phyloP scores from a whole-genome alignment of 257 asterid genomes.

The Eustoma russellianum region DNA sequence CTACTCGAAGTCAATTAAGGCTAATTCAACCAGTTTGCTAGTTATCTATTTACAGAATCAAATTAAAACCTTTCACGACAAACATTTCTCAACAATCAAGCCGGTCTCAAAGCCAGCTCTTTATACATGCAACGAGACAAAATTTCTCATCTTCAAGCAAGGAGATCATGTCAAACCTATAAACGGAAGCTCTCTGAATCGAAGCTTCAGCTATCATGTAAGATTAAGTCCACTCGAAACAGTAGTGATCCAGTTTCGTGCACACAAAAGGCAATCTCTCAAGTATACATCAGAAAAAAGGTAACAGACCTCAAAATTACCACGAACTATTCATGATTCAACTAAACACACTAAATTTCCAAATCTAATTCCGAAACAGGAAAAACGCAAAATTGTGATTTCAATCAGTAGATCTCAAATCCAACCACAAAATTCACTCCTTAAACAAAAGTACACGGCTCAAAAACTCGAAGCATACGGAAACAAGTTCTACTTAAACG shows the following conservation, averaged over 20 bases:
- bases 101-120: too few species aligned
- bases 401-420: constrained; percentile 11
- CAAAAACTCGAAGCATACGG: not conserved
- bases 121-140: too few species aligned
- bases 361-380: not conserved
- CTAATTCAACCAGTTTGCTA: too few species aligned
- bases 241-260: not conserved
- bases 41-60: too few species aligned
- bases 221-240: not conserved
- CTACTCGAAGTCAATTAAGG: too few species aligned
- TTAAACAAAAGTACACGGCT: not conserved
- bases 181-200: not conserved
- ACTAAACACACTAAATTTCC: not conserved
- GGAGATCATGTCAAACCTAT: not conserved
- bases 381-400: not conserved
- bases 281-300: not conserved
- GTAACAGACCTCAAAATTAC: not conserved
- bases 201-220: not conserved
- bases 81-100: too few species aligned
- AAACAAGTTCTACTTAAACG: not conserved
- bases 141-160: not conserved
- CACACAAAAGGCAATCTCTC: not conserved
- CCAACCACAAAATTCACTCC: not conserved
- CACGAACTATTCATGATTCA: not conserved
- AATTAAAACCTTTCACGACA: too few species aligned